Base-by-base conservation (phyloP, 345 rosid species). In the Streptanthus diversifolius region DNA sequence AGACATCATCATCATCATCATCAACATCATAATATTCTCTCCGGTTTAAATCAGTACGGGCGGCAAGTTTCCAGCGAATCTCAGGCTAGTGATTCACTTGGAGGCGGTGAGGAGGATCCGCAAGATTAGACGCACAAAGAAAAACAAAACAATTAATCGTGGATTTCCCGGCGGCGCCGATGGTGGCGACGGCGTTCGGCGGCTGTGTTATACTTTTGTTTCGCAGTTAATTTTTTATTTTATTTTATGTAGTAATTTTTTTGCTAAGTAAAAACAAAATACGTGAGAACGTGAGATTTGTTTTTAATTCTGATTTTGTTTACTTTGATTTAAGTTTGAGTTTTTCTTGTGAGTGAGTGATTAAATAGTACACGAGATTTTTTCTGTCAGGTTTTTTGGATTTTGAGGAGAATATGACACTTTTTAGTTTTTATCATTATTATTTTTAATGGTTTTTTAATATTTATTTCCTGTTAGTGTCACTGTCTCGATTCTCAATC, bases 51-150 rank as follows among this genome's bases (percentile, higher is more conserved):
- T 68, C 86, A 89, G 1, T 91, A 85, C 77, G 77, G 77, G 21
- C 81, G 91, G 53, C 81, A 77, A 15, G 70, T 80, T 22, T 66
- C 81, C 15, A 85, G 76, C 24, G 95, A 93, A 21, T 89, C 97
- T 21, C 97, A 83, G 66, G 89, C 95, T 3, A 91, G 95, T 55
- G 91, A 85, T 30, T 89, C 98, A 17, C 97, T 85, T 19, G 80
- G 83, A 2, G 82, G 79, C 3, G 87, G 77, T 32, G 84, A 81
- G 1, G 92, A 87, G 44, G 89, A 89, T 63, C 87, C 81, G 57
- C 86, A 80, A 55, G 96, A 88, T 59, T 73, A 84, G 8, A 75
- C 77, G 35, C 62, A 33, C 39, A 14, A 15, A 32, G 37, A 7
- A 9, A 9, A 5, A 56, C 54, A 49, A 11, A 12, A 22, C 25